Conservation (phyloP, 73 alveolate species). For the Paramecium primaurelia region DNA sequence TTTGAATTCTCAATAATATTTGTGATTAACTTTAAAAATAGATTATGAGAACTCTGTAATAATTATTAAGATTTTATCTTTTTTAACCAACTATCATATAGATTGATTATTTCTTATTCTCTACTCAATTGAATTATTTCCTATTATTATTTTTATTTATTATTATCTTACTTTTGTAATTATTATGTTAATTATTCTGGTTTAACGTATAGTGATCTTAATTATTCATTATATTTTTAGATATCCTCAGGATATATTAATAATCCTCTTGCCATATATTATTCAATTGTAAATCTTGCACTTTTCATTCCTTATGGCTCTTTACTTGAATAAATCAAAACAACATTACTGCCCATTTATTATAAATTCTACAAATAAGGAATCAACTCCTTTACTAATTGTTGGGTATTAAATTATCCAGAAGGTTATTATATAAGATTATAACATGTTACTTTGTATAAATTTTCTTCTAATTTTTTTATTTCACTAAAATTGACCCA, state of each 20-base stretch:
- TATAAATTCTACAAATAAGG: not conserved
- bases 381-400: not conserved
- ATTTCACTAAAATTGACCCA: not conserved
- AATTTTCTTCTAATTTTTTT: not conserved
- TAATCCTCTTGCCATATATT: not conserved
- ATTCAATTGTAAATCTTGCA: slow-evolving; percentile 17
- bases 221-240: not conserved
- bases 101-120: not conserved
- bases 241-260: not conserved
- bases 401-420: not conserved
- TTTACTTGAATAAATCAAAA: not conserved
- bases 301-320: not conserved
- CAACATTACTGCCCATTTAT: not conserved
- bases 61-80: not conserved
- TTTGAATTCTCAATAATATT: not conserved
- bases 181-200: not conserved
- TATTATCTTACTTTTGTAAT: not conserved
- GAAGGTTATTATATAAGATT: not conserved
- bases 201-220: not conserved
- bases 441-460: not conserved
- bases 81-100: not conserved
- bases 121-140: not conserved
- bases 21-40: not conserved
- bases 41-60: not conserved
- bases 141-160: not conserved